phyloP scores from a whole-genome alignment of 352 stramenopile genomes.

The Phytophthora quininea region DNA sequence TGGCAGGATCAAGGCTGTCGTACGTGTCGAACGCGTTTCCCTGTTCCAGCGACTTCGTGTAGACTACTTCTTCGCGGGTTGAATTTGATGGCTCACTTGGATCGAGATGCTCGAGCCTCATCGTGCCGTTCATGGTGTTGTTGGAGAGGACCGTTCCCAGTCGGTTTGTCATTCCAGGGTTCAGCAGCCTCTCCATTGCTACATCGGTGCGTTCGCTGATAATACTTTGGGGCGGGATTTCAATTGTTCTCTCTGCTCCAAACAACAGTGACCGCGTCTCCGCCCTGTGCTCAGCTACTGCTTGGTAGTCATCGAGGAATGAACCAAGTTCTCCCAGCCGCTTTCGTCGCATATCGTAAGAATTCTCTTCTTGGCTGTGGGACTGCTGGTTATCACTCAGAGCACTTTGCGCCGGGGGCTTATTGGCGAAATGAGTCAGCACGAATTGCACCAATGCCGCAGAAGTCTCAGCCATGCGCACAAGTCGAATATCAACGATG shows the following conservation, averaged over 20 bases:
- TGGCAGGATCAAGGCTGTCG: conserved; percentile 9
- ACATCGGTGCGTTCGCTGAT: conserved; percentile 32
- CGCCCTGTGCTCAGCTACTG: conserved; percentile 16
- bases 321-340: conserved; percentile 22
- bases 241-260: conserved; percentile 31
- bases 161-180: conserved; percentile 29
- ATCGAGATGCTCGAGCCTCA: conserved; percentile 46
- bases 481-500: conserved; percentile 63
- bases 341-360: conserved; percentile 20
- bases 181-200: conserved; percentile 34
- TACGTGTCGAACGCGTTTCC: conserved; percentile 14
- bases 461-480: conserved; percentile 59
- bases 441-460: conserved; percentile 71
- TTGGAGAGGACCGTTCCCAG: conserved; percentile 33
- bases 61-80: conserved; percentile 16
- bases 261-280: conserved; percentile 34
- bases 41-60: conserved; percentile 12
- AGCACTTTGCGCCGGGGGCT: conserved; percentile 11
- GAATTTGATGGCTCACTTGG: conserved; percentile 41
- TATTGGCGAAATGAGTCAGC: conserved; percentile 42
- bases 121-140: conserved; percentile 44
- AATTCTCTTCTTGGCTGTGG: conserved; percentile 15
- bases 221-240: conserved; percentile 28
- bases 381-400: conserved; percentile 29
- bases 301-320: conserved; percentile 39